phyloP scores from a whole-genome alignment of 2,329 filamentous ascomycete species.

The Monosporascus sp. region DNA sequence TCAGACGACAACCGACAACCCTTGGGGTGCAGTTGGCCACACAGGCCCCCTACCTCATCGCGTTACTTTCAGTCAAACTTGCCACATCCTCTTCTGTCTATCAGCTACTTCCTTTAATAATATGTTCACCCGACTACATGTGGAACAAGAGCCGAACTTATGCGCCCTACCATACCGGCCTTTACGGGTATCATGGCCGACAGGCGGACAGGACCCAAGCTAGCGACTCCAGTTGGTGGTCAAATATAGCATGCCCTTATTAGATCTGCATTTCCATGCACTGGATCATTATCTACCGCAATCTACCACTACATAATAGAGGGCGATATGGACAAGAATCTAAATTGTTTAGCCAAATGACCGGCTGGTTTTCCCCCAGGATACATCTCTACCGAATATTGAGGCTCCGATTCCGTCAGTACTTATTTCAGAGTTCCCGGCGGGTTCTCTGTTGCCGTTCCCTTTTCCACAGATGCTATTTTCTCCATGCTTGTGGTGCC shows the following conservation, averaged over 20 bases:
- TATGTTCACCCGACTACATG: constrained; percentile 13
- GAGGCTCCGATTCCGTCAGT: neutral
- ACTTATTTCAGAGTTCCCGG: neutral
- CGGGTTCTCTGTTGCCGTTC: neutral
- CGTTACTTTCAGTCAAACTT: constrained; percentile 4
- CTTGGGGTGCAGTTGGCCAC: too few relatives aligned
- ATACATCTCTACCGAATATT: neutral
- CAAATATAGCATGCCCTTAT: constrained; percentile 7
- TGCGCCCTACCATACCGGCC: constrained; percentile 4
- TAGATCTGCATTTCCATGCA: constrained; percentile 1
- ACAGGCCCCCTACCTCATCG: too few relatives aligned
- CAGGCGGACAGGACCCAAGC: constrained; percentile 14
- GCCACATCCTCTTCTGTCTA: constrained; percentile 15
- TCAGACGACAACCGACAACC: too few relatives aligned
- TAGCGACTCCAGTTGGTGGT: constrained; percentile 8
- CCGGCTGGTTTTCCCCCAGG: too few relatives aligned
- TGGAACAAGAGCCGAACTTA: constrained; percentile 17
- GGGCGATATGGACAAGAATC: neutral
- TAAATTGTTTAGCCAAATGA: too few relatives aligned
- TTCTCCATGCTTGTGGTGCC: neutral
- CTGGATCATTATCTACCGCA: constrained; percentile 5
- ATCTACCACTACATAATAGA: constrained; percentile 2
- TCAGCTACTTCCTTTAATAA: constrained; percentile 17
- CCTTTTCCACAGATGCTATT: neutral
- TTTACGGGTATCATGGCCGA: constrained; percentile 11